phyloP scores from a whole-genome alignment of 495 filamentous ascomycete species.

The Aspergillus biplanus region DNA sequence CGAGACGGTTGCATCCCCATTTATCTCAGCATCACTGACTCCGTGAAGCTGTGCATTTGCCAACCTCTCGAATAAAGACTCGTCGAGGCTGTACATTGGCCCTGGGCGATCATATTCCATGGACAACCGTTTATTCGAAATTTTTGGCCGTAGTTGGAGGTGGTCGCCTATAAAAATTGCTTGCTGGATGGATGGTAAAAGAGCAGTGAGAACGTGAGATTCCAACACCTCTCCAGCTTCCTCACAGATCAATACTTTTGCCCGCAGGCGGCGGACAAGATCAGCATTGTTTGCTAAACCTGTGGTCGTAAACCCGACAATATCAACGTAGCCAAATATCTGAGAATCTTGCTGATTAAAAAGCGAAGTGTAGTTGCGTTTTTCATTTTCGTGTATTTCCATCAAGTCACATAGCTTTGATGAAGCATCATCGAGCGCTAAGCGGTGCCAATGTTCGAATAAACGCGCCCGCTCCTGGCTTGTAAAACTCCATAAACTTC shows the following conservation, averaged over 20 bases:
- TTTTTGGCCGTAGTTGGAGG: conserved; percentile 7
- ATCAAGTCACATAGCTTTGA: no score
- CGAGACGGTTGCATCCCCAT: no score
- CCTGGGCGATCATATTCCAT: neutral
- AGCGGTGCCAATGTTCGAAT: conserved; percentile 15
- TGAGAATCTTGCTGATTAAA: neutral
- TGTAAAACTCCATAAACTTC: conserved; percentile 22
- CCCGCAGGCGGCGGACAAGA: conserved; percentile 20
- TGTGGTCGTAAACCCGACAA: conserved; percentile 42
- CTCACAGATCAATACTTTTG: conserved; percentile 14
- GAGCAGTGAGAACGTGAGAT: conserved; percentile 10
- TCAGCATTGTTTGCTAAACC: conserved; percentile 32
- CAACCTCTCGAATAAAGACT: conserved; percentile 13
- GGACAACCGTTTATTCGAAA: conserved; percentile 2
- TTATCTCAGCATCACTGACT: no score
- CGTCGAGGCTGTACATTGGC: conserved; percentile 6
- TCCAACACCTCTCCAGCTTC: conserved; percentile 13
- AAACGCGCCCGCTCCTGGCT: conserved; percentile 24
- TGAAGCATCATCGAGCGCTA: neutral
- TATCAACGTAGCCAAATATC: conserved; percentile 14
- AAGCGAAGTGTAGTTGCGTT: neutral
- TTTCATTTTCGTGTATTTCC: neutral
- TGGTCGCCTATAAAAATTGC: conserved; percentile 14
- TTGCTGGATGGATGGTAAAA: conserved; percentile 10
- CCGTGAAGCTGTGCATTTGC: conserved; percentile 3